Evolutionary conservation across 1,284 basidiomycete genomes (phyloP), one percentile per base, ranked within the genome.

Genomic region (Polyporus tsugae): DNA sequence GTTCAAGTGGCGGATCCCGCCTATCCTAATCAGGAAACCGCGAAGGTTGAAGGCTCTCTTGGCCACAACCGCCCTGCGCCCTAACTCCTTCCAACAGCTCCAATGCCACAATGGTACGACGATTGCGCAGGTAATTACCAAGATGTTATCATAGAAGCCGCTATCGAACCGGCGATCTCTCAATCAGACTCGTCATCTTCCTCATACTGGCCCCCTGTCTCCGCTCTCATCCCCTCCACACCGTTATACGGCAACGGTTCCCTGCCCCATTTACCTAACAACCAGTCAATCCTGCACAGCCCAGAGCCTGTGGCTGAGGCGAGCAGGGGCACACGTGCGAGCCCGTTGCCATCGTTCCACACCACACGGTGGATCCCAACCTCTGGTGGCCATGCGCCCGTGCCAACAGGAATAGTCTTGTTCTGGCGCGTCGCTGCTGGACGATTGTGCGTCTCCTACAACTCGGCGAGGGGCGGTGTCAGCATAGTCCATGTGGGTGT

Each of bases 251-350:
- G 91, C 13, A 89, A 78, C 72, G 82, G 85, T 55, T 86, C 88
- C 57, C 83, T 86, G 63, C 87, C 81, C 86, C 89, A 94, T 69
- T 88, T 80, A 15, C 94, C 94, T 74, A 85, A 80, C 22, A 96
- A 74, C 75, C 88, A 88, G 75, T 98, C 96, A 5, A 98, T 85
- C 59, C 96, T 83, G 74, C 93, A 95, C 19, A 98, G 79, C 0
- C 96, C 96, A n/a, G 89, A 89, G 2, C 88, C 94, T 4, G 91
- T 94, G 0, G 89, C 92, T 29, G 90, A 91, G 4, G 93, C 95
- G 29, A 97, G 80, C 74, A 95, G 77, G 0, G 88, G 86, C 1
- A 91, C 89, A 0, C 85, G 82, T 1, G 80, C 87, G 0, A 96
- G 80, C 0, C 94, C 94, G 58, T 88, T 88, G 1, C 85, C 89